Percentiles rank a stretch among this genome's conserved stretches.
phyloP scores from a whole-genome alignment of 2,329 filamentous ascomycete species.

The Trichophyton rubrum region DNA sequence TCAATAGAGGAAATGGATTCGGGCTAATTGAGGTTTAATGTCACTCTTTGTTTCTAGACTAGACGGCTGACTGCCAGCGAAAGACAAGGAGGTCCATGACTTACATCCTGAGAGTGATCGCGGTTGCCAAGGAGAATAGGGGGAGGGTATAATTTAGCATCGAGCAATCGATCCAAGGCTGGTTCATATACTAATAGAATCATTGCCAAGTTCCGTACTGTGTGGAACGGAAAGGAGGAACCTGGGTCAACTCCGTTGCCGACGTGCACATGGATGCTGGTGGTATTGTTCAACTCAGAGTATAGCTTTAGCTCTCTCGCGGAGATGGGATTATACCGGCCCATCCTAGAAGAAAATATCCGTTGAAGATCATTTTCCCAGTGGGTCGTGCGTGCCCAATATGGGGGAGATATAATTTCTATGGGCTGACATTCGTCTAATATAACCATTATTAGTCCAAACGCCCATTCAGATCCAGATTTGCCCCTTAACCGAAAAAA shows the following conservation, averaged over 20 bases:
- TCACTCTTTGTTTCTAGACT: not conserved
- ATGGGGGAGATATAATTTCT: conserved; percentile 13
- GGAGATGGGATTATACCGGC: conserved; percentile 9
- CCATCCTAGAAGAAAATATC: conserved; percentile 9
- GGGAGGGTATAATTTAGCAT: not conserved
- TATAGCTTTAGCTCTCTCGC: conserved; percentile 8
- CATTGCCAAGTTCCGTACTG: conserved; percentile 14
- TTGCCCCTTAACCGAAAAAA: too few relatives aligned
- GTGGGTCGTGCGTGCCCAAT: conserved; percentile 1
- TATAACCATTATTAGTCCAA: not conserved
- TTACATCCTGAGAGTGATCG: not conserved
- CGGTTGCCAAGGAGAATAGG: not conserved
- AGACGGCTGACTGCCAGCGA: not conserved
- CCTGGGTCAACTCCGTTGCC: conserved; percentile 9
- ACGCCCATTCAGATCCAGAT: not conserved
- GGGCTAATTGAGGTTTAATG: not conserved
- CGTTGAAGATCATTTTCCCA: conserved; percentile 13
- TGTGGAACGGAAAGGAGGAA: conserved; percentile 11
- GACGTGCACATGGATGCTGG: conserved; percentile 13
- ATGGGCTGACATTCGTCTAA: conserved; percentile 12
- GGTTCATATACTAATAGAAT: conserved; percentile 14
- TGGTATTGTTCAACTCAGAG: conserved; percentile 11
- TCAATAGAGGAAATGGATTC: conserved; percentile 7
- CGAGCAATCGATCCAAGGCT: conserved; percentile 11
- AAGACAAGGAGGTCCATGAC: not conserved